A percentile compares a stretch with the other conserved stretches of the same genome.
phyloP scores from a whole-genome alignment of 495 filamentous ascomycete genomes.

The Penicillium subrubescens region DNA sequence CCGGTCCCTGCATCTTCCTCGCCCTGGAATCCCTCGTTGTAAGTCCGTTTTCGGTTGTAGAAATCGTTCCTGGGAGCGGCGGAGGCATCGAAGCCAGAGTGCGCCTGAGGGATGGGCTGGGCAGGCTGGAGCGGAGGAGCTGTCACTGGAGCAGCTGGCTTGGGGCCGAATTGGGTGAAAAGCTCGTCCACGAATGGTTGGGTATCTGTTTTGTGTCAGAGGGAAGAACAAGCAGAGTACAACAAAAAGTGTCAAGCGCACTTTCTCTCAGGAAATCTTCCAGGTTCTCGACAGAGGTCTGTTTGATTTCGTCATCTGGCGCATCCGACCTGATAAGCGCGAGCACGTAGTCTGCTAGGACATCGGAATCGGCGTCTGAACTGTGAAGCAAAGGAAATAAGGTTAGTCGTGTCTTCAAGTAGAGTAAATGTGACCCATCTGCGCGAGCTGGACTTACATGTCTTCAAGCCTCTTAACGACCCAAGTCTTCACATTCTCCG shows the following conservation, averaged over 20 bases:
- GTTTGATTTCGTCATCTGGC: slow-evolving; percentile 68
- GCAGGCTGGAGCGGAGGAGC: slow-evolving; percentile 55
- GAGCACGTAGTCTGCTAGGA: slow-evolving; percentile 93
- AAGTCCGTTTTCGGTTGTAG: slow-evolving; percentile 57
- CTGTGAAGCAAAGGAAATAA: slow-evolving; percentile 41
- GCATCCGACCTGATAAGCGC: slow-evolving; percentile 86
- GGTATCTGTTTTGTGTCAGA: slow-evolving; percentile 57
- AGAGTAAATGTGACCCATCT: not conserved
- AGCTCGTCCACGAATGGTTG: slow-evolving; percentile 80
- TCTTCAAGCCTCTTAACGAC: slow-evolving; percentile 88
- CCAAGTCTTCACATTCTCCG: slow-evolving; percentile 78
- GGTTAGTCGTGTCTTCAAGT: slow-evolving; percentile 8
- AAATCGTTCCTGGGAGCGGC: slow-evolving; percentile 35
- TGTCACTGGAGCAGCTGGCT: slow-evolving; percentile 40
- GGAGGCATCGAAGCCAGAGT: slow-evolving; percentile 39
- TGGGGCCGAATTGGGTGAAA: slow-evolving; percentile 67
- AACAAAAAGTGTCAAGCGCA: slow-evolving; percentile 50
- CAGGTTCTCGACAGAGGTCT: slow-evolving; percentile 74
- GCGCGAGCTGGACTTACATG: slow-evolving; percentile 62
- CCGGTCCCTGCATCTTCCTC: slow-evolving; percentile 46
- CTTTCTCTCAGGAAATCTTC: slow-evolving; percentile 82
- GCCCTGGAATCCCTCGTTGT: slow-evolving; percentile 58
- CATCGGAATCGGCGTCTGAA: slow-evolving; percentile 92
- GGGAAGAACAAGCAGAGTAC: not conserved
- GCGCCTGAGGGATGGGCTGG: slow-evolving; percentile 21